Base-by-base conservation (phyloP, 2,329 filamentous ascomycete species). In the Ophiostoma himal-ulmi region DNA sequence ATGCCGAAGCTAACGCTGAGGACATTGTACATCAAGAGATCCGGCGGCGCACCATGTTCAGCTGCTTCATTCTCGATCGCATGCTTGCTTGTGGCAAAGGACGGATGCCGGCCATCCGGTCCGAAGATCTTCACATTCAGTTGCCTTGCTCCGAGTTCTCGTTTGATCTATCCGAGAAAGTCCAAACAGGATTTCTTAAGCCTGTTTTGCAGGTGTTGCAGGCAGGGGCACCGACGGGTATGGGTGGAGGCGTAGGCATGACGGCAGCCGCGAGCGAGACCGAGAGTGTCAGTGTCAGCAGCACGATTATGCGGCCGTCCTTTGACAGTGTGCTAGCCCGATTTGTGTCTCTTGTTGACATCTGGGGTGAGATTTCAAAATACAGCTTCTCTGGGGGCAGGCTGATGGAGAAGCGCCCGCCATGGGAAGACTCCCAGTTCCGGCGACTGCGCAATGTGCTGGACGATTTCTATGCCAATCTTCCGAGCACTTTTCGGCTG, bases 41-140 rank as follows among this genome's bases (percentile, higher is more conserved):
- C 14, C 82, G 84, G 72, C 83, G 90, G 36, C 85, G 91, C 7
- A 91, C 90, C 0, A 90, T 92, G 81, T 92, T 90, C 81, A 91
- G 89, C 74, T 91, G 89, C 75, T 88, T 91, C 71, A 88, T 92
- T 68, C 82, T 93, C 74, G 90, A 93, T 76, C 85, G 89, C 3
- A 86, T 91, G 77, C 80, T 92, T 34, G 86, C 88, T 48, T 88
- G 86, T 74, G 89, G 89, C 26, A 86, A 86, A 72, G 84, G 87
- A 69, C 82, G 89, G 30, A 83, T 86, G 1, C 83, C 85, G 17
- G 88, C 86, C 75, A 83, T 92, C 62, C 82, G 83, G 52, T 80
- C 85, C 0, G 82, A 86, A 3, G 86, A 89, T 70, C 78, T 91
- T 7, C 82, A 83, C 44, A 87, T 91, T 26, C 89, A 90, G 76